These are phyloP conservation scores for Draba incana DNA, from an alignment of 345 rosid species.

Conservation along the genomic window DNA sequence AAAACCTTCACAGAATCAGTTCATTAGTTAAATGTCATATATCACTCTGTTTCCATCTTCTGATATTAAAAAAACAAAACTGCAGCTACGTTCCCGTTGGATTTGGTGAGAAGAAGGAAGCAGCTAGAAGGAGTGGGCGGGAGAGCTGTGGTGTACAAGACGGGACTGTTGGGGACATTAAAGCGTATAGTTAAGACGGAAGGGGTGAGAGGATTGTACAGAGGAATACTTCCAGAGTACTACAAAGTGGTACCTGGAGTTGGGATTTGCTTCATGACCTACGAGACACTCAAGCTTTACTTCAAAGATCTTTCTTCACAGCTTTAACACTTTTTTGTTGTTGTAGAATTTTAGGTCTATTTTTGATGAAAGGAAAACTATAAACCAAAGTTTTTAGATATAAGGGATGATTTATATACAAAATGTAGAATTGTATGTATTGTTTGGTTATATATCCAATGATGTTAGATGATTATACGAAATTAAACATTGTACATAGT, in stretches of 20 bases:
- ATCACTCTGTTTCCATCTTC: slow-evolving; percentile 4
- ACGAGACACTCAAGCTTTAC: slow-evolving; percentile 77
- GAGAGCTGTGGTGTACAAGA: slow-evolving; percentile 66
- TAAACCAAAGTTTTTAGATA: not conserved
- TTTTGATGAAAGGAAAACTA: slow-evolving; percentile 34
- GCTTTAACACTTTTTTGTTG: slow-evolving; percentile 34
- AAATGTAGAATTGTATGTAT: slow-evolving; percentile 14
- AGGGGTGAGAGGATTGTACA: slow-evolving; percentile 76
- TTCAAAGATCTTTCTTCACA: slow-evolving; percentile 49
- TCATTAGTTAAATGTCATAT: not conserved
- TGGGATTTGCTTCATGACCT: slow-evolving; percentile 95
- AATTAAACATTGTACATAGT: not conserved
- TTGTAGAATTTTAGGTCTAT: slow-evolving; percentile 49
- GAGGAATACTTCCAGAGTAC: slow-evolving; percentile 93
- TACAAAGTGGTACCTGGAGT: slow-evolving; percentile 94
- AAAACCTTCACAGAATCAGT: slow-evolving; percentile 1
- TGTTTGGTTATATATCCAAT: not conserved
- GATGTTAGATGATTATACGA: slow-evolving; percentile 21
- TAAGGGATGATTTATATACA: slow-evolving; percentile 5
- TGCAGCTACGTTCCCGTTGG: slow-evolving; percentile 89
- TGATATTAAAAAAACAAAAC: not conserved
- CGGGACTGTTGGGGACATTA: slow-evolving; percentile 71
- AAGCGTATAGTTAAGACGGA: slow-evolving; percentile 63
- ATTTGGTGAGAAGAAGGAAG: slow-evolving; percentile 92
- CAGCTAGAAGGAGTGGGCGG: slow-evolving; percentile 94